Evolutionary conservation across 192 early-diverging fungal species (phyloP).

Genomic region (Coemansia sp.): DNA sequence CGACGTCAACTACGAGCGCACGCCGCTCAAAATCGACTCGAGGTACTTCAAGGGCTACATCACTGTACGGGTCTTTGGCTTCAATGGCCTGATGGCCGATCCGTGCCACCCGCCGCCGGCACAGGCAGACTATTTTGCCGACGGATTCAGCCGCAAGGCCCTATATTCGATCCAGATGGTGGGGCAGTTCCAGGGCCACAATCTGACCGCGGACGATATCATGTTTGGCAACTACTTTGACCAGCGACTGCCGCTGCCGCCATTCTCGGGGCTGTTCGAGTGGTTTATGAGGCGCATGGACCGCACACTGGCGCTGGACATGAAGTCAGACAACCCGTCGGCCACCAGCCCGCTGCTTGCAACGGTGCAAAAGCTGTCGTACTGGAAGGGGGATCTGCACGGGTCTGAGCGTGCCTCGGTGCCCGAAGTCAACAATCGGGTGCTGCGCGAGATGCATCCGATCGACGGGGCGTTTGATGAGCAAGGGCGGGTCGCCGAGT

Average conservation of each 20-base stretch:
- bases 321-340: conserved; percentile 52
- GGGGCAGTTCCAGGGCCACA: conserved; percentile 34
- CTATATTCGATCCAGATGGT: conserved; percentile 54
- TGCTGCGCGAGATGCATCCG: conserved; percentile 46
- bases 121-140: conserved; percentile 46
- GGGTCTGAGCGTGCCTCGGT: conserved; percentile 22
- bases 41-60: conserved; percentile 47
- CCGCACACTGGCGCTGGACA: conserved; percentile 48
- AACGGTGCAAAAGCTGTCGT: conserved; percentile 51
- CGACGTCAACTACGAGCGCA: conserved; percentile 54
- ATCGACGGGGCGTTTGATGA: conserved; percentile 48
- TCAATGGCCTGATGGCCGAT: conserved; percentile 49
- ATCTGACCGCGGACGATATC: conserved; percentile 46
- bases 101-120: conserved; percentile 51
- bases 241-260: conserved; percentile 46
- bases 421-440: conserved; percentile 52
- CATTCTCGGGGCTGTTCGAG: conserved; percentile 51
- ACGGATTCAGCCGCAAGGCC: conserved; percentile 51
- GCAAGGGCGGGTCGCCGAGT: conserved; percentile 45
- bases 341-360: conserved; percentile 48
- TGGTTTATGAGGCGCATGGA: conserved; percentile 56
- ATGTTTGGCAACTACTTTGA: conserved; percentile 57
- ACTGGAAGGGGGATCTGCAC: conserved; percentile 47
- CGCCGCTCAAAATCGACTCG: conserved; percentile 44
- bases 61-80: conserved; percentile 50